Evolutionary conservation across 208 protist species (phyloP).

Genomic region (Acanthamoeba healyi): DNA sequence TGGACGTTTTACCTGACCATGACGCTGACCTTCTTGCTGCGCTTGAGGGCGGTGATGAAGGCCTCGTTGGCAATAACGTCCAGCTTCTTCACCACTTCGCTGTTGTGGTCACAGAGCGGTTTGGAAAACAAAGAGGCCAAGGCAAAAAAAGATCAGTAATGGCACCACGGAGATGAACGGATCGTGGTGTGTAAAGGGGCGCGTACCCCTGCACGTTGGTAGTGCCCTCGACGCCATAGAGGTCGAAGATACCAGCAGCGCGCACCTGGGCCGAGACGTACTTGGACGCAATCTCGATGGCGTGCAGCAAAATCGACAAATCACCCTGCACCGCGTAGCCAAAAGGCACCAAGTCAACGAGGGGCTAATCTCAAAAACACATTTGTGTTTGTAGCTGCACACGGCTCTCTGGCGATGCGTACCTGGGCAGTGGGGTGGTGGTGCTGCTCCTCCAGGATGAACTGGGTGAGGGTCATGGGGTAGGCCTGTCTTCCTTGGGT

Average conservation of each 20-base stretch:
- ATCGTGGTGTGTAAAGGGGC: too few species aligned
- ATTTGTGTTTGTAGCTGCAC: too few species aligned
- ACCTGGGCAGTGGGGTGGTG: conserved; percentile 45
- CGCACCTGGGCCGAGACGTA: conserved; percentile 38
- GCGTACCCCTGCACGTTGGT: conserved; percentile 42
- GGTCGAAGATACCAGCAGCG: conserved; percentile 43
- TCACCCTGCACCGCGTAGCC: conserved; percentile 16
- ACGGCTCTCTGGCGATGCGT: too few species aligned
- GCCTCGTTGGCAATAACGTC: conserved; percentile 91
- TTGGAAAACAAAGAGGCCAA: not conserved
- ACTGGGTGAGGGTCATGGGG: conserved; percentile 57
- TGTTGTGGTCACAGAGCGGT: not conserved
- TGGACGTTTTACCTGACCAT: conserved; percentile 33
- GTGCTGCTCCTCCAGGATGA: conserved; percentile 65
- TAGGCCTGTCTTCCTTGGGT: conserved; percentile 40
- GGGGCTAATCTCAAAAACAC: not conserved
- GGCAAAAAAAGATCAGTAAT: too few species aligned
- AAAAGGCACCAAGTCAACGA: too few species aligned
- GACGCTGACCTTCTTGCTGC: conserved; percentile 72
- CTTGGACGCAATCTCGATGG: conserved; percentile 44
- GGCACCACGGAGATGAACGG: too few species aligned
- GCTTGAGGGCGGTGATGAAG: conserved; percentile 83
- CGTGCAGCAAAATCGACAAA: conserved; percentile 60
- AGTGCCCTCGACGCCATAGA: conserved; percentile 7
- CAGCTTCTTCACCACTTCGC: conserved; percentile 92